Conservation (phyloP, 2,329 filamentous ascomycete species). For the Fusarium foetens region DNA sequence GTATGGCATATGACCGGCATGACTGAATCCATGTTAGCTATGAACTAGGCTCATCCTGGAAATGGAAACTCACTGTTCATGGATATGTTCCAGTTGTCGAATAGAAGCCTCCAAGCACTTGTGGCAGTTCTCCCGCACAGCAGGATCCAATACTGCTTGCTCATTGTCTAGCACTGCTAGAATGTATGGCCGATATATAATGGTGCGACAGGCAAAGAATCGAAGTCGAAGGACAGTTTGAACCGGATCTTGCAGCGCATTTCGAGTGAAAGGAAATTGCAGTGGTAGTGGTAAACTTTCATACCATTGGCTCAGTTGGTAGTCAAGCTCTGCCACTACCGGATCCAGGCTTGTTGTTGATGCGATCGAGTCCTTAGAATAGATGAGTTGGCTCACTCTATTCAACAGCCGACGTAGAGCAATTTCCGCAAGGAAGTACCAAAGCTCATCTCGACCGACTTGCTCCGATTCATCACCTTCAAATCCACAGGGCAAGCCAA, state of each 20-base stretch:
- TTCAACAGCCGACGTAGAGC: constrained; percentile 81
- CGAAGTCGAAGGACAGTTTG: constrained; percentile 82
- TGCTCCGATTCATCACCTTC: constrained; percentile 73
- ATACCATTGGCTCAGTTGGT: constrained; percentile 86
- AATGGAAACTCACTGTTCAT: constrained; percentile 71
- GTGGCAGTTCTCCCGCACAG: constrained; percentile 80
- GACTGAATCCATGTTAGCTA: constrained; percentile 56
- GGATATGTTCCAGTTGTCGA: constrained; percentile 81
- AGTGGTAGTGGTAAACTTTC: constrained; percentile 78
- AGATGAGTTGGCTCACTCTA: constrained; percentile 81
- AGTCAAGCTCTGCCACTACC: constrained; percentile 82
- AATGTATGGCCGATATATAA: constrained; percentile 87
- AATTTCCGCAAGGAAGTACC: constrained; percentile 89
- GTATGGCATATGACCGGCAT: constrained; percentile 85
- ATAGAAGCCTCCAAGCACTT: constrained; percentile 85
- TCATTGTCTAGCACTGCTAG: constrained; percentile 83
- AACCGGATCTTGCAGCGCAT: constrained; percentile 75
- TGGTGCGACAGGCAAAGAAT: constrained; percentile 87
- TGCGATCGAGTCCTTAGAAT: constrained; percentile 76
- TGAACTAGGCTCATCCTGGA: background rate
- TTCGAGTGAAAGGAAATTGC: constrained; percentile 78
- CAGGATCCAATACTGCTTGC: constrained; percentile 74
- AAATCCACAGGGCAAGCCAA: constrained; percentile 81
- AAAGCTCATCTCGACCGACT: constrained; percentile 79
- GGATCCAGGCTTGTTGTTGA: constrained; percentile 80